Conservation (phyloP, 202 grass and related monocot species). For the Bolboschoenoplectus hybrid region DNA sequence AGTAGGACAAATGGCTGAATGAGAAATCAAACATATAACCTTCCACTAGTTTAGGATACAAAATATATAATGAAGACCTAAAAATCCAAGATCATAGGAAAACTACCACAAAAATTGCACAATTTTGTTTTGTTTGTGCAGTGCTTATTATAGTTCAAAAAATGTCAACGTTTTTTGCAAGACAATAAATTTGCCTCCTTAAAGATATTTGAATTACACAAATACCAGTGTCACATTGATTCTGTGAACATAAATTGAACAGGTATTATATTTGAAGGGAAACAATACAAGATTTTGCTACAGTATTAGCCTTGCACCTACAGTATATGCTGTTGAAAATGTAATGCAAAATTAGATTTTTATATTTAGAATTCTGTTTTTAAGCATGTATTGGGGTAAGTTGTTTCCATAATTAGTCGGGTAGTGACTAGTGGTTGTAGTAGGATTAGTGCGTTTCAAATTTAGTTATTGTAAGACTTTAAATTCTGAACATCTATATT, state of each 20-base stretch:
- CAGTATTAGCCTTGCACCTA: too few relatives aligned
- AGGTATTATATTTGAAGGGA: background rate
- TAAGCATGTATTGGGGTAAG: too few relatives aligned
- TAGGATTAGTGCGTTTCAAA: too few relatives aligned
- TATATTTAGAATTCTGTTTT: too few relatives aligned
- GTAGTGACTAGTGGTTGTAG: too few relatives aligned
- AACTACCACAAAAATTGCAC: background rate
- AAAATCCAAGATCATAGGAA: background rate
- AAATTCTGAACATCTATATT: too few relatives aligned
- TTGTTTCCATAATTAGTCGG: too few relatives aligned
- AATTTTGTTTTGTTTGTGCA: background rate
- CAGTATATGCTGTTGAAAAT: too few relatives aligned
- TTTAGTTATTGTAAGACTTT: too few relatives aligned
- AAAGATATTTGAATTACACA: background rate
- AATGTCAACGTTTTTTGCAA: background rate
- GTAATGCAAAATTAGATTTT: too few relatives aligned
- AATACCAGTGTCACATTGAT: background rate
- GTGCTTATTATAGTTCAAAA: slow-evolving; percentile 7
- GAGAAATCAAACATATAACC: background rate
- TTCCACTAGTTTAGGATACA: background rate
- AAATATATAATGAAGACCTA: background rate
- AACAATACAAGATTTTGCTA: background rate
- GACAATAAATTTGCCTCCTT: background rate
- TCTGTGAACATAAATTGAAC: background rate
- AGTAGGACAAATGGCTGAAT: background rate